Conservation (phyloP, 2,329 filamentous ascomycete genomes). For the Exophiala viscosa region DNA sequence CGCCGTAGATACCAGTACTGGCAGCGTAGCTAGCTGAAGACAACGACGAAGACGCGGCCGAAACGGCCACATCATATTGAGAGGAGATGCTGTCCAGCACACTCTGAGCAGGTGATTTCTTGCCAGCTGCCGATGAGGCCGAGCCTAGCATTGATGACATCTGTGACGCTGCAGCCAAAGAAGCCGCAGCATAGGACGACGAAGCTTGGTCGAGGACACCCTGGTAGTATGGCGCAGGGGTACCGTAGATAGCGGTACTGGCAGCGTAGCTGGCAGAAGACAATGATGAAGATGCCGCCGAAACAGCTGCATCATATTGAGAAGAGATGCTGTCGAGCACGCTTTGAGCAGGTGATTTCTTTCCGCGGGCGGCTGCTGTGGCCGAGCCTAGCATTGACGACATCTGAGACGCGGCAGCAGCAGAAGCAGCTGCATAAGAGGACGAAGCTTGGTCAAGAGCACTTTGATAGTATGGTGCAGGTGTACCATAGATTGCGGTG, state of each 20-base stretch:
- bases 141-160: conserved; percentile 40
- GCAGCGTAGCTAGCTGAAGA: conserved; percentile 38
- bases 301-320: conserved; percentile 43
- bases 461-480: conserved; percentile 35
- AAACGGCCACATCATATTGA: conserved; percentile 43
- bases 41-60: conserved; percentile 43
- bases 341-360: conserved; percentile 33
- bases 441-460: conserved; percentile 35
- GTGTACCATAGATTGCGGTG: conserved; percentile 30
- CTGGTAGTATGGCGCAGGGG: conserved; percentile 35
- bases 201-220: conserved; percentile 36
- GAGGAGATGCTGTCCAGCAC: conserved; percentile 45
- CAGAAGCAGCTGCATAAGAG: conserved; percentile 36
- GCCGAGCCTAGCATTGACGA: no score
- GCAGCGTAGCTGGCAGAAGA: conserved; percentile 35
- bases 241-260: conserved; percentile 30
- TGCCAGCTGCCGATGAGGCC: conserved; percentile 37
- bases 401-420: conserved; percentile 41
- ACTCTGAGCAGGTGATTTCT: conserved; percentile 37
- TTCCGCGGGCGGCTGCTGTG: no score
- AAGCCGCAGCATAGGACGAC: conserved; percentile 36
- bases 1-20: conserved; percentile 45
- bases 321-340: conserved; percentile 44
- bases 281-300: conserved; percentile 42
- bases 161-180: conserved; percentile 39